Base-by-base conservation (phyloP, 768 basidiomycete genomes). In the Macrolepiota albuminosa region DNA sequence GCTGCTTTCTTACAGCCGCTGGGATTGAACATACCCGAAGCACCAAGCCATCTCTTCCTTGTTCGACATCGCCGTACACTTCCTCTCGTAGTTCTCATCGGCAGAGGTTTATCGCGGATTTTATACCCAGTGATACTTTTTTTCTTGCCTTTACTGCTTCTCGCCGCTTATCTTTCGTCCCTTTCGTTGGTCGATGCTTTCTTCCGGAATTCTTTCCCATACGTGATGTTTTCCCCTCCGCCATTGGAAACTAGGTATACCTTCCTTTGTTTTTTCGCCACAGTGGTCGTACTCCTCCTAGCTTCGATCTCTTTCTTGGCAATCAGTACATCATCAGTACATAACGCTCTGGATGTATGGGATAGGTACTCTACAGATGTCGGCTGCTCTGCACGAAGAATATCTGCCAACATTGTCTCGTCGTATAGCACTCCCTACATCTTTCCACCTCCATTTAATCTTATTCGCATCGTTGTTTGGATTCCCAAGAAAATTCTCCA, bases 381-480 rank as follows among this genome's bases (percentile, higher is more conserved):
- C 14, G 84, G 84, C 8, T 60, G 74, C 6, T 66, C 70, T 26
- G 81, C 84, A 24, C 81, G 83, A 33, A 70, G 70, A 43, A 57
- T 68, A 1, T 81, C 81, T 61, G 66, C 73, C 26, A 66, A 66
- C 26, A 69, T 76, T 21, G 75, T 80, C 29, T 54, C 67, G 24
- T 54, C 59, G 6, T 84, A 80, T 60, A 63, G 72, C 1, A 59
- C 61, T 6, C 71, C 75, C 3, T 76, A 78, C 57, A 67, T 65
- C 50, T 86, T 83, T 61, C 82, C 82, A 3, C 73, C 81, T 6
- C 84, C 83, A 0, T 75, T 85, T 67, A 85, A 82, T 68, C 57
- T 85, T 50, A 36, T 83, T 4, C 71, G 66, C 36, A 40, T 69
- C 6, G 6, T 72, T 7, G 60, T 76, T 56, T 40, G 50, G 13